Evolutionary conservation across 768 basidiomycete species (phyloP), one percentile per base, ranked within the genome.

Genomic region (Cubamyces lactineus): DNA sequence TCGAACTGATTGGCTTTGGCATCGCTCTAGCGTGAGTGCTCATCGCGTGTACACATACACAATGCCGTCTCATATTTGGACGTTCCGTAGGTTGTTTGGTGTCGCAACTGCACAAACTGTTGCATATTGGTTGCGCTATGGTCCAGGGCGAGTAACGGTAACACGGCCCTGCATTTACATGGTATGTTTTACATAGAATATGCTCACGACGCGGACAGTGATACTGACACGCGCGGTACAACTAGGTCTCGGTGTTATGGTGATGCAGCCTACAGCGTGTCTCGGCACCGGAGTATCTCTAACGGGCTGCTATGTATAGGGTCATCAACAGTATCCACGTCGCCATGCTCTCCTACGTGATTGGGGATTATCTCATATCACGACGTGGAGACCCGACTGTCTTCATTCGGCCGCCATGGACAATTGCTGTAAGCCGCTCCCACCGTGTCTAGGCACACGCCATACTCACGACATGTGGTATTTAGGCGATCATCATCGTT

Each of bases 1-100:
- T 46, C 30, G 61, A 52, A 30, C 38, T 62, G 30, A 21, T 57
- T 24, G 61, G 61, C 7, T 57, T 51, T 21, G 45, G 54, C 9
- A 16, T 62, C 2, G 48, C 61, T 13, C 40, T 51, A 17, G 49
- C 50, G 61, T 62, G 26, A 50, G 61, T 57, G 3, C 8, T 21
- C 24, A 2, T 15, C 38, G 19, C 4, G 9, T 49, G 24, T 15
- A 26, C 23, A 24, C 15, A 34, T 30, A 2, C 15, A 26, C 39
- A n/a, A 15, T 13, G 19, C 4, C 7, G 30, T 24, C n/a, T 15
- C 8, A 26, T 19, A 11, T 26, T 3, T 2, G 12, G 16, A n/a
- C n/a, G 34, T 12, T 23, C 2, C 2, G 21, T 2, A 62, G 61
- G 30, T 34, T 57, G 30, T 62, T 57, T 41, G 61, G 61, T 2